Evolutionary conservation across 2,329 filamentous ascomycete species (phyloP), one percentile per base, ranked within the genome.

Genomic region (Ascochyta fabae): DNA sequence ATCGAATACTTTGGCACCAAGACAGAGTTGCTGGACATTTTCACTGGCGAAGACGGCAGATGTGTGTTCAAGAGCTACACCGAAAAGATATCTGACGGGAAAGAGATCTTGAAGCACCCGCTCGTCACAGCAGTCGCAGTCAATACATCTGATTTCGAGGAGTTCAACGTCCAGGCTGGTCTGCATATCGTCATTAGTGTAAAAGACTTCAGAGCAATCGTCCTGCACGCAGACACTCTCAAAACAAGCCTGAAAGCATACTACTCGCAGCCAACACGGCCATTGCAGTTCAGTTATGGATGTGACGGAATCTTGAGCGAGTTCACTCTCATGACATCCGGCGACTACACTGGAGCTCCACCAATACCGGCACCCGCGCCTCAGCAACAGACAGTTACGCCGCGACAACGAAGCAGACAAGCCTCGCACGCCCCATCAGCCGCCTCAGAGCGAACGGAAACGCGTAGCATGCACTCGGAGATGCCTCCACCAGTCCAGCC

Each of bases 241-340:
- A 86, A 86, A 48, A 86, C 85, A n/a, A 82, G 84, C 41, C 79
- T 93, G 13, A 84, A 82, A 15, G 88, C 89, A 12, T 81, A 81
- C 48, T 93, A 92, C 74, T 92, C 90, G 2, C 79, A 84, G 24
- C 89, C 90, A 4, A 85, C 85, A 15, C 84, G 85, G 15, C 90
- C 90, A 1, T 83, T 94, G 69, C 88, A 91, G 66, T 82, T 94
- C 56, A 85, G 81, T 40, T 94, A 94, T 67, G 81, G 83, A 23
- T 83, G 84, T 38, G 86, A 88, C 54, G 89, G 87, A 31, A 80
- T 93, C 29, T 77, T 84, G 34, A 91, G 87, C 73, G 88, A 93
- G 61, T 93, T 92, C 65, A 88, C 92, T 39, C 82, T 94, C 57
- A 93, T 92, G 89, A 94, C 90, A 1, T 86, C 89, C 8, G 90